Percentiles rank a stretch among this genome's conserved stretches.
These are phyloP conservation scores for Ogataea pini DNA, from an alignment of 805 yeast species.

Conservation along the genomic window DNA sequence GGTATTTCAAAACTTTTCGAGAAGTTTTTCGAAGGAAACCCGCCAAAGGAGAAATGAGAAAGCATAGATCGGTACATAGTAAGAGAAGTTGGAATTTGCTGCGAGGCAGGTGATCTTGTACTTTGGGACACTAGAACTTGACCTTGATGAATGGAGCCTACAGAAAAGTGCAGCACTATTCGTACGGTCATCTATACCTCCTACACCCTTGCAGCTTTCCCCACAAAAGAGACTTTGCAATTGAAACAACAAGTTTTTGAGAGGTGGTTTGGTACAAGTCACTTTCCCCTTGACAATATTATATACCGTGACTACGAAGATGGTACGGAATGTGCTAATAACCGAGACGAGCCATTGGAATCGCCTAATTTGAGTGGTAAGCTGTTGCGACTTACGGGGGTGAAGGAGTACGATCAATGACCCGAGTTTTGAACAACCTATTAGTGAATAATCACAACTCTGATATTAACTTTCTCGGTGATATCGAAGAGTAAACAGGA, in stretches of 20 bases:
- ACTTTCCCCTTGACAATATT: slow-evolving; percentile 37
- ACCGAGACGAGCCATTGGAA: slow-evolving; percentile 23
- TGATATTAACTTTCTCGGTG: too few species aligned
- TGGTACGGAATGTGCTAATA: slow-evolving; percentile 1
- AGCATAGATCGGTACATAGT: slow-evolving; percentile 23
- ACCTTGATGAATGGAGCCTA: slow-evolving; percentile 36
- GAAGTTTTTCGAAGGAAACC: slow-evolving; percentile 30
- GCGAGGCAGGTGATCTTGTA: slow-evolving; percentile 38
- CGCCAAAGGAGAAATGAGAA: slow-evolving; percentile 26
- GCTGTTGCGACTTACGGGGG: slow-evolving; percentile 35
- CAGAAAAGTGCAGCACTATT: slow-evolving; percentile 26
- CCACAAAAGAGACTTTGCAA: slow-evolving; percentile 28
- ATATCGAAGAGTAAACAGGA: too few species aligned
- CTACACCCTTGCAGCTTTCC: slow-evolving; percentile 37
- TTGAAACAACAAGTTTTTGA: slow-evolving; percentile 28
- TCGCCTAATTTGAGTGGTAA: slow-evolving; percentile 31
- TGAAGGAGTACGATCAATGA: slow-evolving; percentile 8
- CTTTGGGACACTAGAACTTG: slow-evolving; percentile 38
- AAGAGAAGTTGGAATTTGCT: slow-evolving; percentile 29
- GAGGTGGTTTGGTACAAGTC: slow-evolving; percentile 32
- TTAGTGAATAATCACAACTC: too few species aligned
- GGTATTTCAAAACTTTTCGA: slow-evolving; percentile 26
- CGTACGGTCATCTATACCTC: slow-evolving; percentile 34
- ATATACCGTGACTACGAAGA: slow-evolving; percentile 20
- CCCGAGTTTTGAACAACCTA: too few species aligned